These are phyloP conservation scores for Apiotrichum laibachii DNA, from an alignment of 1,284 basidiomycete species.

Conservation along the genomic window DNA sequence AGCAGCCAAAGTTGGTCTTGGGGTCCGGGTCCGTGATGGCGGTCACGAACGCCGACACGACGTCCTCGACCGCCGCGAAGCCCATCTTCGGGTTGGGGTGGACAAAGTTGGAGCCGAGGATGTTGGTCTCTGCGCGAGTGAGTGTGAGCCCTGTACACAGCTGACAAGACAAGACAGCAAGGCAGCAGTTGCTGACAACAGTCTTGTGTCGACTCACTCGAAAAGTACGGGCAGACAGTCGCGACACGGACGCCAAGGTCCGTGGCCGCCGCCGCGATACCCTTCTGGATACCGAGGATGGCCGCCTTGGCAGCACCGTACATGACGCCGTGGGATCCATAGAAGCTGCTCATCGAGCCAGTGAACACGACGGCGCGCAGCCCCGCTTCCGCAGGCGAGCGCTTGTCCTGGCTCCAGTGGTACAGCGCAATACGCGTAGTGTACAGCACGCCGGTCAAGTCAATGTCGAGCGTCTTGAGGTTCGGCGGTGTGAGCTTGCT, in stretches of 20 bases:
- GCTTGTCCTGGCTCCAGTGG: conserved; percentile 20
- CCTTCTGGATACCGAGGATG: conserved; percentile 20
- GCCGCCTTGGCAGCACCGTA: conserved; percentile 22
- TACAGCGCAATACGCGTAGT: conserved; percentile 21
- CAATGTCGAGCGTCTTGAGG: conserved; percentile 22
- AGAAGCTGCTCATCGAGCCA: conserved; percentile 16
- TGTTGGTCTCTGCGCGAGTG: conserved; percentile 16
- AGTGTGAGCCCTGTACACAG: not conserved
- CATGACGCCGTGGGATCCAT: conserved; percentile 18
- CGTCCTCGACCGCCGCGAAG: conserved; percentile 20
- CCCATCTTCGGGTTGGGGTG: conserved; percentile 21
- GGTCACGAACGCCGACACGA: conserved; percentile 16
- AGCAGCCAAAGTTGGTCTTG: conserved; percentile 19
- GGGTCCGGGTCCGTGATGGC: conserved; percentile 14
- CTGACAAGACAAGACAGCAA: no score
- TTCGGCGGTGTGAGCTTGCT: conserved; percentile 16
- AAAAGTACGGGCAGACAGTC: conserved; percentile 22
- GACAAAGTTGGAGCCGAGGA: conserved; percentile 17
- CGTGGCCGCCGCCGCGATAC: conserved; percentile 5
- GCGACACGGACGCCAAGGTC: conserved; percentile 13
- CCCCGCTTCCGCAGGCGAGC: conserved; percentile 3
- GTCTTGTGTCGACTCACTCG: conserved; percentile 12
- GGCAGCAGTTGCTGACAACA: not conserved
- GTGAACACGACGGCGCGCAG: conserved; percentile 15
- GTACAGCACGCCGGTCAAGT: conserved; percentile 21